Evolutionary conservation across 2,329 filamentous ascomycete species (phyloP).

Genomic region (Drechslerella coelobrocha): DNA sequence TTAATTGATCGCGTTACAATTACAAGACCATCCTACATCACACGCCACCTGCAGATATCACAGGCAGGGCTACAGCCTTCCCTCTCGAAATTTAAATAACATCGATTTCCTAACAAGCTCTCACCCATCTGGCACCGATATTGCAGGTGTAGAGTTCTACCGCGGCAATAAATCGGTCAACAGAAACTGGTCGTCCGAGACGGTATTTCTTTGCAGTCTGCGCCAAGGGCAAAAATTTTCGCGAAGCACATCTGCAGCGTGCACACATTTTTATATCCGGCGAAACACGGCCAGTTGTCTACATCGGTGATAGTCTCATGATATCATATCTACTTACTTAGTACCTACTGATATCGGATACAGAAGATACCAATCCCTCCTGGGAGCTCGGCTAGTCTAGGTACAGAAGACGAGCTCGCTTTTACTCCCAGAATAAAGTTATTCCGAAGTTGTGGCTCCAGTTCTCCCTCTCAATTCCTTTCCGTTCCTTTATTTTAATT

Average conservation of each 20-base stretch:
- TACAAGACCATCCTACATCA: neutral
- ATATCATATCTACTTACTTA: neutral
- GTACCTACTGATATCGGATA: neutral
- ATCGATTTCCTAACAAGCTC: too few relatives aligned
- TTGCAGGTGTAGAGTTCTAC: too few relatives aligned
- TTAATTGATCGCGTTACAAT: neutral
- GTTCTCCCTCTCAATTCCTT: too few relatives aligned
- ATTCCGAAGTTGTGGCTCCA: too few relatives aligned
- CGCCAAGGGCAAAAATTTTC: neutral
- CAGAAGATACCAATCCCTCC: neutral
- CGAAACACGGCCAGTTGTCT: conserved; percentile 21
- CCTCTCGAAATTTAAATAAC: too few relatives aligned
- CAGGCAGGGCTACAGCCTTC: neutral
- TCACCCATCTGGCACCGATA: too few relatives aligned
- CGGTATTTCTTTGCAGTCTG: too few relatives aligned
- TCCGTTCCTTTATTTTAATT: too few relatives aligned
- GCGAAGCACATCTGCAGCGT: neutral
- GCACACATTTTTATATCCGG: conserved; percentile 12
- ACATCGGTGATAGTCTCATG: neutral
- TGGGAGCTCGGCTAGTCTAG: neutral
- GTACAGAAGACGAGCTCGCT: too few relatives aligned
- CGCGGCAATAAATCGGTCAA: too few relatives aligned
- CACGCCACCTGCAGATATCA: neutral
- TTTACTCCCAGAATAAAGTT: too few relatives aligned
- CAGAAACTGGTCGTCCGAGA: too few relatives aligned